Evolutionary conservation across 192 early-diverging fungal species (phyloP), one percentile per base, ranked within the genome.

Genomic region (Entrophospora sp.): DNA sequence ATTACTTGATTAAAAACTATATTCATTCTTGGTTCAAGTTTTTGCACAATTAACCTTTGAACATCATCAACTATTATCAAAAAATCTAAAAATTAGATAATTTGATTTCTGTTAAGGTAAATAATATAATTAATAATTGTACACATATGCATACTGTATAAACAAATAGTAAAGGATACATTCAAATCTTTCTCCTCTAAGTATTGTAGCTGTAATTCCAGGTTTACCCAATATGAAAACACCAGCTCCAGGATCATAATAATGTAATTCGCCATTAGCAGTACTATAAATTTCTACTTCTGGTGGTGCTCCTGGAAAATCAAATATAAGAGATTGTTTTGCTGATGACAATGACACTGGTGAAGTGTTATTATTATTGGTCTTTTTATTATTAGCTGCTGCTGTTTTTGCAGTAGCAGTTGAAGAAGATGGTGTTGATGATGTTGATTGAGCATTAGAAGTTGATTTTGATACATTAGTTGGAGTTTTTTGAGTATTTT

Each of bases 21-120:
- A 58, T 89, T 86, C 87, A 94, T 91, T 25, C 75, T 76, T n/a
- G 83, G 79, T 53, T 89, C 83, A 16, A 94, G 45, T 31, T 70
- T 64, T 68, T 87, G 83, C n/a, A 78, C 76, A 31, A 81, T 64
- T 22, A 78, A 77, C 57, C 68, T 72, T 30, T 70, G 70, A 2
- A 71, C 73, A 36, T 78, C 70, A 30, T 77, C 69, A 8, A 73
- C 72, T 0, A 88, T 71, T 42, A 80, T 75, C 44, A 86, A 73
- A 79, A 75, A 84, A 72, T 86, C 81, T 62, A 58, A 64, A 56
- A 40, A 73, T 59, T 56, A 69, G 16, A 38, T 36, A 14, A 18
- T n/a, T n/a, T n/a, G n/a, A n/a, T n/a, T n/a, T n/a, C n/a, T n/a
- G n/a, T n/a, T n/a, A n/a, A n/a, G n/a, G n/a, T n/a, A n/a, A n/a